A percentile compares a stretch with the other conserved stretches of the same genome.
Evolutionary conservation across 495 filamentous ascomycete species (phyloP).

Genomic region (Neurospora pannonica): DNA sequence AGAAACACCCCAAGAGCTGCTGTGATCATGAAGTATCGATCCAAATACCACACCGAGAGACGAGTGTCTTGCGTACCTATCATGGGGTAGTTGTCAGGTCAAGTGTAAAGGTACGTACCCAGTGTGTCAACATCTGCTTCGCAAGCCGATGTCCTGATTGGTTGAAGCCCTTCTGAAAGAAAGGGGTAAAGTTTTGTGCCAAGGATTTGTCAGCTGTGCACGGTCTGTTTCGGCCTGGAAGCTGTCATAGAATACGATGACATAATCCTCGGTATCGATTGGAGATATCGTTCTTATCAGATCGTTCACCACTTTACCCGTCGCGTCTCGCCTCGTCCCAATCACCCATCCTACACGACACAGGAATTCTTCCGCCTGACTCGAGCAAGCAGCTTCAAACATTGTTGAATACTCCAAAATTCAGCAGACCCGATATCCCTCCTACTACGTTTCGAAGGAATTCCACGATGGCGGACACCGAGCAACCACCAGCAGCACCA

Average conservation of each 20-base stretch:
- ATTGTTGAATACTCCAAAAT: not conserved
- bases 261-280: not conserved
- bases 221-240: not conserved
- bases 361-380: not conserved
- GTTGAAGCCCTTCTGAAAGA: not conserved
- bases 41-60: not conserved
- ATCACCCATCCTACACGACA: not conserved
- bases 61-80: not conserved
- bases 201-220: not conserved
- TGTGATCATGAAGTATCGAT: no score
- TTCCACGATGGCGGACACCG: constrained; percentile 12
- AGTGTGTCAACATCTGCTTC: not conserved
- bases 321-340: not conserved
- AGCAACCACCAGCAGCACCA: constrained; percentile 12
- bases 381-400: not conserved
- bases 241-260: not conserved
- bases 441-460: not conserved
- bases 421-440: not conserved
- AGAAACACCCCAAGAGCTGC: not conserved
- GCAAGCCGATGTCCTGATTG: not conserved
- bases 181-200: not conserved
- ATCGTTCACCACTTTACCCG: not conserved
- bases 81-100: not conserved
- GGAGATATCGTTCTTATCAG: not conserved
- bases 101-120: not conserved